phyloP scores from a whole-genome alignment of 345 rosid genomes.

The Mangifera indica region DNA sequence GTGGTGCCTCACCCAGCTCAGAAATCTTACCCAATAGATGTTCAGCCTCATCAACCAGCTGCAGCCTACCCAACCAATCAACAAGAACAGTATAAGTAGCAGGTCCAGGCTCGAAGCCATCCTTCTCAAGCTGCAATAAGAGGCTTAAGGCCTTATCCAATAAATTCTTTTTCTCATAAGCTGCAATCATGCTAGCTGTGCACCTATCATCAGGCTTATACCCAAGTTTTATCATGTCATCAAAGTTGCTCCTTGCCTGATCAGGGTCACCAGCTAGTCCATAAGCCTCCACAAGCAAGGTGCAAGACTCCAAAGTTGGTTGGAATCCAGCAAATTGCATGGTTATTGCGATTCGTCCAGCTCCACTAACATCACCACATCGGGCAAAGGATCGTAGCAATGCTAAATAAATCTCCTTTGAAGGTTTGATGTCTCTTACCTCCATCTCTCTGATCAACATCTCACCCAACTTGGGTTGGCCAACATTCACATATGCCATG shows the following conservation, averaged over 20 bases:
- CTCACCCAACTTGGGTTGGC: slow-evolving; percentile 47
- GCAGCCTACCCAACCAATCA: slow-evolving; percentile 72
- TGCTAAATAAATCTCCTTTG: slow-evolving; percentile 62
- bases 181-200: slow-evolving; percentile 58
- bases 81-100: slow-evolving; percentile 67
- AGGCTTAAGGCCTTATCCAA: slow-evolving; percentile 73
- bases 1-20: slow-evolving; percentile 74
- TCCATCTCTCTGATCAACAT: slow-evolving; percentile 57
- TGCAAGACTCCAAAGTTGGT: slow-evolving; percentile 48
- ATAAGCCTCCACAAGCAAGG: slow-evolving; percentile 64
- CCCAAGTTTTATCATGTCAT: slow-evolving; percentile 56
- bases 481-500: slow-evolving; percentile 66
- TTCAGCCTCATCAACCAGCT: slow-evolving; percentile 81
- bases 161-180: slow-evolving; percentile 56
- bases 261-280: slow-evolving; percentile 48
- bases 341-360: slow-evolving; percentile 38
- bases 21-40: slow-evolving; percentile 65
- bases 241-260: slow-evolving; percentile 58
- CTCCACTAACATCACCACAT: slow-evolving; percentile 44
- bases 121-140: slow-evolving; percentile 71
- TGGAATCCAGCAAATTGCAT: slow-evolving; percentile 50
- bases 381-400: slow-evolving; percentile 64
- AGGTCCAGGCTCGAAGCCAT: slow-evolving; percentile 73
- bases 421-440: slow-evolving; percentile 41
- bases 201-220: slow-evolving; percentile 61